These are phyloP conservation scores for Acanthamoeba pearcei DNA, from an alignment of 208 protist genomes.

Conservation along the genomic window DNA sequence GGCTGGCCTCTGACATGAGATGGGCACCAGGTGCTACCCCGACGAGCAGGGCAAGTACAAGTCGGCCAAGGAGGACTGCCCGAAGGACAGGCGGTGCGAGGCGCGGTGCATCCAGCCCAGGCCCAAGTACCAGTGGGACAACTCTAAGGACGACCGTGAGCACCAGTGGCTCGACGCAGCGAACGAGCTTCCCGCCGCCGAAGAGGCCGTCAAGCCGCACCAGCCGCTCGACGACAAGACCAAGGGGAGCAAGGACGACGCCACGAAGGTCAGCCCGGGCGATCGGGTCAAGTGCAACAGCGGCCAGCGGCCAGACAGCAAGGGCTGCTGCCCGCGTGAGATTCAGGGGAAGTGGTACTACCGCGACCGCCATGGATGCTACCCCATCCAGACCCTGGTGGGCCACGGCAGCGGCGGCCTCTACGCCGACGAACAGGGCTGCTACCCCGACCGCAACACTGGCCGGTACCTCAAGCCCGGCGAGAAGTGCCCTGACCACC, in stretches of 20 bases:
- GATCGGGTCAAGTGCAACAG: background rate
- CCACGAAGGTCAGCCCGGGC: background rate
- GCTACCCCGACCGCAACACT: background rate
- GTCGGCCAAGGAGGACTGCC: background rate
- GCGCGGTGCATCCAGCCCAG: background rate
- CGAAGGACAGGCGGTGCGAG: background rate
- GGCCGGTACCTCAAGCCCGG: background rate
- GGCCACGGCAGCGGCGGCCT: background rate
- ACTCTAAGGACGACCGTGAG: background rate
- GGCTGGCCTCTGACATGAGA: background rate
- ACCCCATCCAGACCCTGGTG: background rate
- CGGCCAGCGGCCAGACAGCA: background rate
- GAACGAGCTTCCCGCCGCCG: background rate
- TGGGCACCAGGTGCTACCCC: background rate
- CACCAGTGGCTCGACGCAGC: background rate
- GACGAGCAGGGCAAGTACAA: background rate
- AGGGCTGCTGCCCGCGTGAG: background rate
- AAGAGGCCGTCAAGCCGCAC: background rate
- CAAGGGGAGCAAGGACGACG: background rate
- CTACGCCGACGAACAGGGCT: constrained; percentile 6
- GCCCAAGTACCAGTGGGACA: background rate
- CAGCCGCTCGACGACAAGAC: background rate
- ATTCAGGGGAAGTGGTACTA: background rate
- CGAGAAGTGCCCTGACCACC: background rate
- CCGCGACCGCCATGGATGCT: background rate